Evolutionary conservation across 2,329 filamentous ascomycete species (phyloP), one percentile per base, ranked within the genome.

Genomic region (Colletotrichum higginsianum): DNA sequence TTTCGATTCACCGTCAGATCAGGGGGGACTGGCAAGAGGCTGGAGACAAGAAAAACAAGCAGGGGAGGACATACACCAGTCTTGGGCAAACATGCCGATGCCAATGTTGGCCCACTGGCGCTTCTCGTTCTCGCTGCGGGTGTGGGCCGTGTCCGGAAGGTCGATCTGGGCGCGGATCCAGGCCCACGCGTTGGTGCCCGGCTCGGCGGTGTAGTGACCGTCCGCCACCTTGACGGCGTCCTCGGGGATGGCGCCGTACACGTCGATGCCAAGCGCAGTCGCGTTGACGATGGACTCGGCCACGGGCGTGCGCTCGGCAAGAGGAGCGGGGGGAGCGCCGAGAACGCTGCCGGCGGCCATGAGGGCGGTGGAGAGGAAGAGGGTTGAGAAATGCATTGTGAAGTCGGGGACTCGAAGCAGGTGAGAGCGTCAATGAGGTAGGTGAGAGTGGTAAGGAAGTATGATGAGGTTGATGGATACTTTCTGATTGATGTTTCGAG

Each of bases 121-220:
- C 72, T 75, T 75, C 11, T 69, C 63, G 35, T 67, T 40, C 47
- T 72, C 52, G 26, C 50, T 46, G 13, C 68, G 49, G 21, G 52
- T 42, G 4, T 60, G 57, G 8, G 53, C 40, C 8, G 53, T 60
- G 35, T 35, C 23, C 15, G 57, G 49, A 9, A 76, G 73, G 47
- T 74, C 73, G 47, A 74, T 73, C 67, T 75, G 75, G 42, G 74
- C 74, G 30, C 73, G 66, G 47, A 76, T 76, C 74, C 73, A 76
- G 23, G 62, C 65, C 73, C 69, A 74, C 15, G 75, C 75, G 44
- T 74, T 67, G 16, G 73, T 69, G 38, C 73, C 73, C 4, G 67
- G 66, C 67, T 76, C 70, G 11, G 75, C 74, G 9, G 74, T 75
- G 44, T 70, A 75, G 52, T 74, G 72, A 4, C 74, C 75, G 6